A percentile compares a stretch with the other conserved stretches of the same genome.
Conservation (phyloP, 1,284 basidiomycete genomes). For the Cryptococcus sp. region DNA sequence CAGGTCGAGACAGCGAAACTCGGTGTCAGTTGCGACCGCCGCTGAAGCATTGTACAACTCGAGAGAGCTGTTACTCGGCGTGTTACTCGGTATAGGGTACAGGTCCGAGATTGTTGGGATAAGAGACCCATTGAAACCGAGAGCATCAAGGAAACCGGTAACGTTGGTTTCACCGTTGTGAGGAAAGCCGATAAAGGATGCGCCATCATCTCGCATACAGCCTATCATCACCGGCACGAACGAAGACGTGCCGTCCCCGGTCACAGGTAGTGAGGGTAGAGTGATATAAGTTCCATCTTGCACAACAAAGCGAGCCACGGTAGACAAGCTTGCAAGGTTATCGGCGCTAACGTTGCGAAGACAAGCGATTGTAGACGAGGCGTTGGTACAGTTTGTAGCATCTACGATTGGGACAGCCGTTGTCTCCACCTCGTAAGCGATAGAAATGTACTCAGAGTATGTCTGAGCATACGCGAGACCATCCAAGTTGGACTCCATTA, state of each 20-base stretch:
- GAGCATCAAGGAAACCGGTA: not conserved
- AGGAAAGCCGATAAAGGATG: conserved; percentile 40
- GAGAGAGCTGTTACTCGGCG: conserved; percentile 45
- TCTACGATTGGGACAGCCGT: conserved; percentile 51
- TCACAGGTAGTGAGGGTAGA: conserved; percentile 53
- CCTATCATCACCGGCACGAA: conserved; percentile 58
- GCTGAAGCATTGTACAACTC: conserved; percentile 53
- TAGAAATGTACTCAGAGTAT: conserved; percentile 54
- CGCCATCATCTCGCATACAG: conserved; percentile 55
- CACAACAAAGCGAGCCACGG: conserved; percentile 52
- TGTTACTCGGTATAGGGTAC: conserved; percentile 24
- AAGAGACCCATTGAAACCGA: too few relatives aligned
- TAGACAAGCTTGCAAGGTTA: conserved; percentile 46
- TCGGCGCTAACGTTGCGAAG: conserved; percentile 46
- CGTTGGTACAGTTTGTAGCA: conserved; percentile 46
- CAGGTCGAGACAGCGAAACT: conserved; percentile 55
- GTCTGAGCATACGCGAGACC: conserved; percentile 57
- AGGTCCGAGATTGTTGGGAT: conserved; percentile 2
- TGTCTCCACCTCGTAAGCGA: conserved; percentile 42
- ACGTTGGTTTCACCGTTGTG: conserved; percentile 7
- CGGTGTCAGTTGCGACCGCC: conserved; percentile 48
- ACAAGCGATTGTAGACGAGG: conserved; percentile 40
- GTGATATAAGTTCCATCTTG: conserved; percentile 57
- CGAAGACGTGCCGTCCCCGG: conserved; percentile 53
- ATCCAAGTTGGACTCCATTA: conserved; percentile 58